Percentiles rank a stretch among this genome's conserved stretches.
Conservation (phyloP, 2,329 filamentous ascomycete genomes). For the Fusarium dimerum region DNA sequence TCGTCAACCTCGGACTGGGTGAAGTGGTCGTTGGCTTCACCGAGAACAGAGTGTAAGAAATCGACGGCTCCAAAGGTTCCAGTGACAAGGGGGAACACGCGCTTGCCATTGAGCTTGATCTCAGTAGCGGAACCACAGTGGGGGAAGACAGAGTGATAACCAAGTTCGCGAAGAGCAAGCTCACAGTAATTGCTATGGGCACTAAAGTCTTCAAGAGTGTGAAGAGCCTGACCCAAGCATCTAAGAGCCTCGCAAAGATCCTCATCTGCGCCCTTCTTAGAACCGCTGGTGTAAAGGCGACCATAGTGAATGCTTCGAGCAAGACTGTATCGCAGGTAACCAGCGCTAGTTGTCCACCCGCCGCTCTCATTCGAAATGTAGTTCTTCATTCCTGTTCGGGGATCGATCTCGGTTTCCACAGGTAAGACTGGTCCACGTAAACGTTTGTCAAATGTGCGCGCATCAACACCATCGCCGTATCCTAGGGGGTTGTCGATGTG, state of each 20-base stretch:
- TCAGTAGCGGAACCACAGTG: conserved; percentile 70
- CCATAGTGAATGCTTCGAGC: conserved; percentile 76
- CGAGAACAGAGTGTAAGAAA: conserved; percentile 76
- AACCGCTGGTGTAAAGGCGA: conserved; percentile 70
- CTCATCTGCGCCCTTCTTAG: conserved; percentile 65
- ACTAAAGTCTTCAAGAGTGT: conserved; percentile 77
- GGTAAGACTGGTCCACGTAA: conserved; percentile 77
- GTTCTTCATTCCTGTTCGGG: conserved; percentile 93
- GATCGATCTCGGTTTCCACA: conserved; percentile 72
- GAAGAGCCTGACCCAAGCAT: conserved; percentile 73
- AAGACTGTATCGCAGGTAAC: conserved; percentile 78
- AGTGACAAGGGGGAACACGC: conserved; percentile 74
- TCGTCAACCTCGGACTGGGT: conserved; percentile 84
- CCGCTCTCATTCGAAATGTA: conserved; percentile 93
- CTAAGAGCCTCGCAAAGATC: conserved; percentile 80
- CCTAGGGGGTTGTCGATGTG: conserved; percentile 78
- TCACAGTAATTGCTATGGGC: conserved; percentile 86
- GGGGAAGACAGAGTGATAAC: conserved; percentile 77
- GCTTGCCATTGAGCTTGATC: conserved; percentile 63
- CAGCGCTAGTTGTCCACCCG: conserved; percentile 85
- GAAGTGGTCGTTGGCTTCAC: conserved; percentile 81
- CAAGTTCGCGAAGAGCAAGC: conserved; percentile 73
- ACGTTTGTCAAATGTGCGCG: conserved; percentile 76
- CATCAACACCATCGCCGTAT: conserved; percentile 85
- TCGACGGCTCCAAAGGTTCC: conserved; percentile 77